phyloP scores from a whole-genome alignment of 1,139 yeast species.

The Pichiaceae sp. region DNA sequence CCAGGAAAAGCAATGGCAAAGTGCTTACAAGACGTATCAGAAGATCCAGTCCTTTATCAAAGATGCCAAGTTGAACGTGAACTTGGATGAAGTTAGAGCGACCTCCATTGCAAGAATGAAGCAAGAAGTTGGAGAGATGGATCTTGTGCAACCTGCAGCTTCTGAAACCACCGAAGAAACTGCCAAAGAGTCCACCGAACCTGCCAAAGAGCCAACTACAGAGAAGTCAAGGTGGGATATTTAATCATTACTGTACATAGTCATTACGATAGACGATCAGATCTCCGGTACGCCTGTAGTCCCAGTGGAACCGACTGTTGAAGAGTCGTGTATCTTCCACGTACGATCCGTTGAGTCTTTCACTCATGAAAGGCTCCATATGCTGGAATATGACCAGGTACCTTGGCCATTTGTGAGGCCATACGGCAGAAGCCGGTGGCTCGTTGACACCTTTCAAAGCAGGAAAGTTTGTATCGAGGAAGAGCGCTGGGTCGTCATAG shows the following conservation, averaged over 20 bases:
- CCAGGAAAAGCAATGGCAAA: conserved; percentile 18
- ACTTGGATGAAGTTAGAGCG: conserved; percentile 9
- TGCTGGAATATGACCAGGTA: conserved; percentile 68
- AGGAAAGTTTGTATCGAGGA: conserved; percentile 37
- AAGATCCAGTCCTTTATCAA: conserved; percentile 3
- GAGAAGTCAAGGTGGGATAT: conserved; percentile 12
- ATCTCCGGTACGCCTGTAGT: conserved; percentile 70
- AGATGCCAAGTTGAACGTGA: conserved; percentile 5
- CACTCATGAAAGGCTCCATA: conserved; percentile 36
- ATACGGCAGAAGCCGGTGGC: conserved; percentile 10
- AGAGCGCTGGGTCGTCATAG: conserved; percentile 55
- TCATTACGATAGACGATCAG: conserved; percentile 43
- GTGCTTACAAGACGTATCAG: conserved; percentile 15
- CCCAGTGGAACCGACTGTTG: conserved; percentile 86
- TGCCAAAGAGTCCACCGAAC: conserved; percentile 1
- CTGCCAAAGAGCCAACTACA: conserved; percentile 1
- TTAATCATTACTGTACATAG: conserved; percentile 3
- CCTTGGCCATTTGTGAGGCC: conserved; percentile 55
- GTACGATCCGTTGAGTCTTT: conserved; percentile 32
- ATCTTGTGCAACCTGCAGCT: too few species aligned
- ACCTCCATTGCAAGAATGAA: conserved; percentile 8
- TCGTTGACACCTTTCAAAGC: not conserved
- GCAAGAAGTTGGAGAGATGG: not conserved
- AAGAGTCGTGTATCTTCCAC: conserved; percentile 47
- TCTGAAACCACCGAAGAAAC: not conserved